A percentile compares a stretch with the other conserved stretches of the same genome.
phyloP scores from a whole-genome alignment of 257 asterid species.

The Solanum neorickii region DNA sequence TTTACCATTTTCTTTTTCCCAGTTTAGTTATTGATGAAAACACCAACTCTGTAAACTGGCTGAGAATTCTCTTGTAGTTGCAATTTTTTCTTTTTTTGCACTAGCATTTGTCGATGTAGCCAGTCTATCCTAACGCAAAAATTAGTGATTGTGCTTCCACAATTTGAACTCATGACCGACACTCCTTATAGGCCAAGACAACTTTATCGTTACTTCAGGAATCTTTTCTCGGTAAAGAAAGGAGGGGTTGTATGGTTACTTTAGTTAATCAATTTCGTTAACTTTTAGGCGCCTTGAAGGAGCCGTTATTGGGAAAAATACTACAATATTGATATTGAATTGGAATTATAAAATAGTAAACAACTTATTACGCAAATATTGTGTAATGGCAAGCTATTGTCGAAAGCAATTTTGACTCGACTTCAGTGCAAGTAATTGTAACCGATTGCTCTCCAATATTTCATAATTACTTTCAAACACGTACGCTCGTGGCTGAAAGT shows the following conservation, averaged over 20 bases:
- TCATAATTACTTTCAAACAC: too few species aligned
- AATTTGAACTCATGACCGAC: background rate
- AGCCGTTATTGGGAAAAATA: too few species aligned
- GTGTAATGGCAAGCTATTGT: too few species aligned
- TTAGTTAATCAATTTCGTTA: too few species aligned
- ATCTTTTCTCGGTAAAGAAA: too few species aligned
- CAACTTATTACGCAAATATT: too few species aligned
- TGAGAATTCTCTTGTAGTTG: background rate
- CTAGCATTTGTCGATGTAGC: background rate
- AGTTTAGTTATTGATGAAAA: background rate
- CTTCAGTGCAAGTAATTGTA: fast-evolving
- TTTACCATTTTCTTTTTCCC: background rate
- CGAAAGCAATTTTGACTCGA: too few species aligned
- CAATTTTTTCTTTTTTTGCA: background rate
- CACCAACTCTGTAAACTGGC: background rate
- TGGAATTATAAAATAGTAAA: too few species aligned
- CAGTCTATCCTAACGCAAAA: background rate
- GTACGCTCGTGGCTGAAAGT: fast-evolving
- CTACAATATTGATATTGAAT: too few species aligned
- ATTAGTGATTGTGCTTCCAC: background rate
- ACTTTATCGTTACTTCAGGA: background rate
- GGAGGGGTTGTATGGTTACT: too few species aligned
- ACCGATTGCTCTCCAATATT: fast-evolving
- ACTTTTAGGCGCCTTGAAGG: too few species aligned
- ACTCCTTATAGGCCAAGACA: background rate